Evolutionary conservation across 108 stramenopile species (phyloP).

Genomic region (Cyclotella cryptica): DNA sequence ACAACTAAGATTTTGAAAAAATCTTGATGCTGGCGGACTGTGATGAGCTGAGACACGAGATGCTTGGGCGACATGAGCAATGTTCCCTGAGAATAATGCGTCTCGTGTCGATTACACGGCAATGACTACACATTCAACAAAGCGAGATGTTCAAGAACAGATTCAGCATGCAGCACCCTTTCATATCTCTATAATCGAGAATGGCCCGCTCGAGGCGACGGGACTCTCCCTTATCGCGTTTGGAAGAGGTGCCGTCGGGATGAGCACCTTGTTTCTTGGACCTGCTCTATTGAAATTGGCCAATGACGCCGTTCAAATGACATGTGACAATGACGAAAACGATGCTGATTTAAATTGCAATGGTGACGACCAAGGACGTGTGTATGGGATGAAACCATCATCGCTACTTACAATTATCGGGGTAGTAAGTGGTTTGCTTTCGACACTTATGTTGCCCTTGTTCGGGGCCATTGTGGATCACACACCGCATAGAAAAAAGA

Average conservation of each 20-base stretch:
- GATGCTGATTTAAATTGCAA: background rate
- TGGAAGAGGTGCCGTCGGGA: conserved; percentile 51
- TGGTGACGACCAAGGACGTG: conserved; percentile 24
- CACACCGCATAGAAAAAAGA: conserved; percentile 21
- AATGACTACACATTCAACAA: too few relatives aligned
- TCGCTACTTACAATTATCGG: conserved; percentile 36
- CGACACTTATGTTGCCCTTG: conserved; percentile 15
- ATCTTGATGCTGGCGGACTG: too few relatives aligned
- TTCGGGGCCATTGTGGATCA: conserved; percentile 47
- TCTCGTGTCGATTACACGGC: too few relatives aligned
- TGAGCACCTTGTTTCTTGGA: conserved; percentile 64
- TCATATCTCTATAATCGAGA: conserved; percentile 25
- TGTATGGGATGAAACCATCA: conserved; percentile 46
- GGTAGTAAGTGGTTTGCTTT: conserved; percentile 30
- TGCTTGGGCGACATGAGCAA: too few relatives aligned
- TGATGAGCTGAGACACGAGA: too few relatives aligned
- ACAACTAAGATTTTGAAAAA: too few relatives aligned
- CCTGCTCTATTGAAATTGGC: conserved; percentile 65
- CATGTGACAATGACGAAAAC: background rate
- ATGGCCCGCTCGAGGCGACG: conserved; percentile 58
- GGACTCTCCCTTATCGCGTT: conserved; percentile 56
- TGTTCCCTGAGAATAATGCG: too few relatives aligned
- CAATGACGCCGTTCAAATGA: conserved; percentile 37
- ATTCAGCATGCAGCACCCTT: background rate
- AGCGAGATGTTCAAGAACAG: background rate